These are phyloP conservation scores for Knoxia roxburghii DNA, from an alignment of 257 asterid genomes.

Conservation along the genomic window DNA sequence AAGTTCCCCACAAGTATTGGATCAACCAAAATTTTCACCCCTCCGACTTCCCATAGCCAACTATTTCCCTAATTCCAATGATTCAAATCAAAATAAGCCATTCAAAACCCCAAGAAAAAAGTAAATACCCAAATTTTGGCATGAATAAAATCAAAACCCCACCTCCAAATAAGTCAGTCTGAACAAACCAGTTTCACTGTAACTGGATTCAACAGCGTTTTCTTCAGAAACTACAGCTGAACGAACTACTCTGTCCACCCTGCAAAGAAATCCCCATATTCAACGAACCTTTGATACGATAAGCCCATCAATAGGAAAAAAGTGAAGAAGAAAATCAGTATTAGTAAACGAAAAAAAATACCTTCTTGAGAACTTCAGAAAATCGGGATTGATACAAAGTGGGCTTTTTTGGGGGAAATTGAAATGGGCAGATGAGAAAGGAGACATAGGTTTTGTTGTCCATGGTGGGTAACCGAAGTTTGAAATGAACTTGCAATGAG, in stretches of 20 bases:
- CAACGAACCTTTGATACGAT: neutral
- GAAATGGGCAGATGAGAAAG: constrained; percentile 30
- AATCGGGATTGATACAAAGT: constrained; percentile 20
- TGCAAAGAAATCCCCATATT: constrained; percentile 20
- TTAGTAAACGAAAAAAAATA: neutral
- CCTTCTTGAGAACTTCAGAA: constrained; percentile 51
- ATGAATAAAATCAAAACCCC: constrained; percentile 24
- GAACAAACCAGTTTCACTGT: constrained; percentile 45
- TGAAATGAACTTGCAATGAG: constrained; percentile 38
- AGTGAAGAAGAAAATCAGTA: neutral
- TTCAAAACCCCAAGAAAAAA: neutral
- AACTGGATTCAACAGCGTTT: constrained; percentile 36
- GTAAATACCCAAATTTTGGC: neutral
- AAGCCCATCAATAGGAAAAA: neutral
- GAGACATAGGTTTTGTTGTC: constrained; percentile 25
- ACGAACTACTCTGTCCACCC: constrained; percentile 30
- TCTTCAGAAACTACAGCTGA: constrained; percentile 60
- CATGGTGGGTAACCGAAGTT: constrained; percentile 33
- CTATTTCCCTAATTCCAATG: constrained; percentile 64
- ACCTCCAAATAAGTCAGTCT: constrained; percentile 96
- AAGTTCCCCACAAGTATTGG: constrained; percentile 94
- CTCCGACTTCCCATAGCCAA: constrained; percentile 97
- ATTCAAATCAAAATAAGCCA: neutral
- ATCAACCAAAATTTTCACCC: constrained; percentile 72
- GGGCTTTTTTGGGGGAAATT: constrained; percentile 22